These are phyloP conservation scores for Blastomyces gilchristii DNA, from an alignment of 2,329 filamentous ascomycete genomes.

Conservation along the genomic window DNA sequence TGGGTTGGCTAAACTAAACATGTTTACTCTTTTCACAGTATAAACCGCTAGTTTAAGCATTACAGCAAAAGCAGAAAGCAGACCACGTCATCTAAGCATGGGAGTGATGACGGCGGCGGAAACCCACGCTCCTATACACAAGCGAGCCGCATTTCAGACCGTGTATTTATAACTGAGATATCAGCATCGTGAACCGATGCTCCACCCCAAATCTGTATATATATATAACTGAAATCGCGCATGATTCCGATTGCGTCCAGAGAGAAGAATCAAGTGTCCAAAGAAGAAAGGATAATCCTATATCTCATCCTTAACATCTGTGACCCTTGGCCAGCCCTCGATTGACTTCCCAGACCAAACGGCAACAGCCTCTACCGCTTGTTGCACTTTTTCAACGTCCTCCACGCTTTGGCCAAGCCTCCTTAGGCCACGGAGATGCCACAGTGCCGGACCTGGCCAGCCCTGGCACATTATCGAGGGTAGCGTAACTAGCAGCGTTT, in stretches of 20 bases:
- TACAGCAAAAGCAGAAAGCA: background rate
- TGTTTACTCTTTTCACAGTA: background rate
- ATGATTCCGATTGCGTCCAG: background rate
- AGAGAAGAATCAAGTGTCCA: background rate
- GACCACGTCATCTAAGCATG: too few relatives aligned
- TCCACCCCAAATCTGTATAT: background rate
- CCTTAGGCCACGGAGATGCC: slow-evolving; percentile 38
- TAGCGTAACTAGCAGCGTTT: slow-evolving; percentile 37
- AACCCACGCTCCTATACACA: background rate
- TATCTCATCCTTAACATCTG: slow-evolving; percentile 17
- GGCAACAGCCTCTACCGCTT: slow-evolving; percentile 18
- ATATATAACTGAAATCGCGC: slow-evolving; percentile 1
- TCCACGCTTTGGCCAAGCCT: slow-evolving; percentile 30
- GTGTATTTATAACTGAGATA: background rate
- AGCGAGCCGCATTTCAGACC: background rate
- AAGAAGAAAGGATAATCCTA: background rate
- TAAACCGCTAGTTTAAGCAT: background rate
- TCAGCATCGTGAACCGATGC: background rate
- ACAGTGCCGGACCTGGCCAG: slow-evolving; percentile 32
- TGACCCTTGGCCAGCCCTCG: slow-evolving; percentile 18
- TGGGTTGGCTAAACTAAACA: background rate
- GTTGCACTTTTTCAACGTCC: slow-evolving; percentile 31
- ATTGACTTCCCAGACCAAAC: slow-evolving; percentile 17
- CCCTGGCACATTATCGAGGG: slow-evolving; percentile 39
- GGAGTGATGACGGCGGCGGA: background rate